Percentiles rank a stretch among this genome's conserved stretches.
phyloP scores from a whole-genome alignment of 192 early-diverging fungal species.

The Thamnidium elegans region DNA sequence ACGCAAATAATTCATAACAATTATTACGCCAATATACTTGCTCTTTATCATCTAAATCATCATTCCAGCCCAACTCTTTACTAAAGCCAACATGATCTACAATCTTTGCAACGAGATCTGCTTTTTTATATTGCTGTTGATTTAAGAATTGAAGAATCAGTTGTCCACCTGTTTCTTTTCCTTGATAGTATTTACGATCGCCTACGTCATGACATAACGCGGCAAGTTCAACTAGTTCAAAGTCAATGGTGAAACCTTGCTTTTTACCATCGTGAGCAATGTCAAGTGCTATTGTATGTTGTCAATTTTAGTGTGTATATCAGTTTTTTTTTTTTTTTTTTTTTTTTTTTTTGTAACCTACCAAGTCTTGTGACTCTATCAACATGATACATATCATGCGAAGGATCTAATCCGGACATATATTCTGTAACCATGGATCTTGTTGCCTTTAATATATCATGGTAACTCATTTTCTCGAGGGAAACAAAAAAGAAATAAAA shows the following conservation, averaged over 20 bases:
- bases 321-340: too few species aligned
- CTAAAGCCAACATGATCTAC: conserved; percentile 62
- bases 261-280: conserved; percentile 39
- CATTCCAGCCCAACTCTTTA: conserved; percentile 60
- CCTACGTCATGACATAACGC: conserved; percentile 69
- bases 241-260: conserved; percentile 40
- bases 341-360: conserved; percentile 13
- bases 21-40: conserved; percentile 48
- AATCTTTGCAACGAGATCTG: conserved; percentile 51
- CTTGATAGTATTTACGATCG: conserved; percentile 63
- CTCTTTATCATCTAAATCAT: conserved; percentile 36
- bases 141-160: conserved; percentile 46
- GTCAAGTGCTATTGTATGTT: conserved; percentile 30
- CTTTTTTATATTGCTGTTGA: conserved; percentile 39
- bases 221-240: conserved; percentile 60
- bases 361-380: conserved; percentile 62
- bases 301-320: background rate
- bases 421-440: conserved; percentile 57
- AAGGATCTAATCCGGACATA: conserved; percentile 65
- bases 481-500: conserved; percentile 7
- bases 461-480: background rate
- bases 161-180: conserved; percentile 43
- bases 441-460: conserved; percentile 30
- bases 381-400: conserved; percentile 69
- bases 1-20: conserved; percentile 61